Conservation (phyloP, 345 rosid species). For the Camelina neglecta region DNA sequence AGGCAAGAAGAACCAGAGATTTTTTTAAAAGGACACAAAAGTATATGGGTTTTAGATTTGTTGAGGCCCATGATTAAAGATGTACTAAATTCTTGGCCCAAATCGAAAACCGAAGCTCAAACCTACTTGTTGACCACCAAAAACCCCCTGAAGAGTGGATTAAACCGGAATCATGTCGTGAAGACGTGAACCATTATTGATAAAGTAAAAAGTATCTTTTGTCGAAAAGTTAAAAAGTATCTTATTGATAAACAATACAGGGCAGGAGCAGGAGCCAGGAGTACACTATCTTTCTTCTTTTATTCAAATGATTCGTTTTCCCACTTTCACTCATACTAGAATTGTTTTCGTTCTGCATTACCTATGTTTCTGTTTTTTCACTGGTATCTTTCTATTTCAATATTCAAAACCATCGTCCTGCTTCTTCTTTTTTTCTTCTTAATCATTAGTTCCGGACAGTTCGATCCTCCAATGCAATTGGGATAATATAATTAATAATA, state of each 20-base stretch:
- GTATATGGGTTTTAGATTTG: no score
- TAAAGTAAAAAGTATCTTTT: background rate
- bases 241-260: no score
- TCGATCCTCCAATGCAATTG: background rate
- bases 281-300: background rate
- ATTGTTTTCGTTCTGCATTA: constrained; percentile 2
- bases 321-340: constrained; percentile 8
- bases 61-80: background rate
- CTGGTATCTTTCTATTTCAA: background rate
- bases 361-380: background rate
- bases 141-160: background rate
- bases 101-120: background rate
- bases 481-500: background rate
- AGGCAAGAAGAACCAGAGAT: no score
- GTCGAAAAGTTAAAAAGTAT: no score
- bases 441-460: background rate
- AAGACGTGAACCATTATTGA: background rate
- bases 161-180: constrained; percentile 2
- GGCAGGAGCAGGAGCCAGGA: no score
- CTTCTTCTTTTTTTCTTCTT: background rate
- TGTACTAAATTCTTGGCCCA: background rate
- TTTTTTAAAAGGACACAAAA: no score
- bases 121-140: background rate
- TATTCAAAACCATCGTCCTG: background rate
- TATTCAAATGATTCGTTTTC: constrained; percentile 15